Percentiles rank a stretch among this genome's conserved stretches.
Conservation (phyloP, 768 basidiomycete genomes). For the Leccinum ochraceum region DNA sequence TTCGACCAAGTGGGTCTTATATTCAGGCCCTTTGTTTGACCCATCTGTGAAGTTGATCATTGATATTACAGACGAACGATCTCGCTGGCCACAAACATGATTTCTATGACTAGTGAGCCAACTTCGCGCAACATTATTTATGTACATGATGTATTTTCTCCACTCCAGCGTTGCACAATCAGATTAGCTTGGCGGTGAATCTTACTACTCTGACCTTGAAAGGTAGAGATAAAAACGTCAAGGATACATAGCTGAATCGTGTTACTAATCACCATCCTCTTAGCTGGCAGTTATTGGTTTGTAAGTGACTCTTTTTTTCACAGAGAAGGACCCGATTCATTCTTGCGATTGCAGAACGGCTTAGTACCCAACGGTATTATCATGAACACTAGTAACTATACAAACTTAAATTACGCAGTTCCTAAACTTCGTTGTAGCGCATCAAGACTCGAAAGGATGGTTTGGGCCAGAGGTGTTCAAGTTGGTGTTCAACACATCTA, state of each 20-base stretch:
- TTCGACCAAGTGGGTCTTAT: background rate
- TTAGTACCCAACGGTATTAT: background rate
- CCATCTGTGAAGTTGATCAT: background rate
- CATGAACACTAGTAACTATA: background rate
- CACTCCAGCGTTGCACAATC: background rate
- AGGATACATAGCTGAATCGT: too few relatives aligned
- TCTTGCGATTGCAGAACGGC: background rate
- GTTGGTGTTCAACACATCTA: background rate
- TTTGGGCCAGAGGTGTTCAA: slow-evolving; percentile 2
- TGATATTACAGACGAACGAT: slow-evolving; percentile 4
- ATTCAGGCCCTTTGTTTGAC: background rate
- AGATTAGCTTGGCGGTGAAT: slow-evolving; percentile 2
- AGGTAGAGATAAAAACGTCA: background rate
- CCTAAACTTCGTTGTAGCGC: background rate
- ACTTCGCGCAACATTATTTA: background rate
- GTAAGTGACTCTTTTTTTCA: background rate
- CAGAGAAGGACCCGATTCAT: background rate
- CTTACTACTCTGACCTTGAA: slow-evolving; percentile 1
- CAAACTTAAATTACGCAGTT: slow-evolving; percentile 4
- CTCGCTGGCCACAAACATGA: slow-evolving; percentile 3
- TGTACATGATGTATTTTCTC: background rate
- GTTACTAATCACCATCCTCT: background rate
- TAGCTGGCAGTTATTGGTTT: slow-evolving; percentile 7
- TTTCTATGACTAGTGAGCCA: slow-evolving; percentile 7
- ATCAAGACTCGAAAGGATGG: slow-evolving; percentile 7